Evolutionary conservation across 2,329 filamentous ascomycete species (phyloP).

Genomic region (Cladorrhinum sp.): DNA sequence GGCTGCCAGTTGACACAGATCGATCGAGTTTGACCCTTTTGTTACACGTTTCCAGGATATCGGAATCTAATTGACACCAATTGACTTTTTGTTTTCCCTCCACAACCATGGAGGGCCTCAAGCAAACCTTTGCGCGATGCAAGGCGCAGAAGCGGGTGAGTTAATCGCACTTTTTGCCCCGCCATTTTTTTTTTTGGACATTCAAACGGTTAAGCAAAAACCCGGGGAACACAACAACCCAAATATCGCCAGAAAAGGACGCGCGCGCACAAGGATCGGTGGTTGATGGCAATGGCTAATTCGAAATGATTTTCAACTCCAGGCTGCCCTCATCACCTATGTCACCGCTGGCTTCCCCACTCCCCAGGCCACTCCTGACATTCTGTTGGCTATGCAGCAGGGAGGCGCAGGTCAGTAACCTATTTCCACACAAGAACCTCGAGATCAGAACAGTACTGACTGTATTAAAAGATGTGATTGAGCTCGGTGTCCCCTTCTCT

Average conservation of each 20-base stretch:
- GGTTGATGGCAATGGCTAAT: constrained; percentile 7
- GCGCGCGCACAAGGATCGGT: background rate
- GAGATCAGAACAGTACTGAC: background rate
- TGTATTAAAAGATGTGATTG: constrained; percentile 72
- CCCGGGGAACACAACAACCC: background rate
- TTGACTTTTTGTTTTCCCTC: constrained; percentile 10
- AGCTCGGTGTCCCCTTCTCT: constrained; percentile 94
- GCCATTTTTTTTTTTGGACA: constrained; percentile 19
- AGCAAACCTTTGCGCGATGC: constrained; percentile 58
- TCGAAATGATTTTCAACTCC: constrained; percentile 17
- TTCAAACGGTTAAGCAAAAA: background rate
- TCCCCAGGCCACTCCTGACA: constrained; percentile 74
- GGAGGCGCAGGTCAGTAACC: constrained; percentile 73
- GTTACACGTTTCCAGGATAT: background rate
- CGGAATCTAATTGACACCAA: constrained; percentile 11
- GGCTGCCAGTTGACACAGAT: background rate
- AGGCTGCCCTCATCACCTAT: constrained; percentile 90
- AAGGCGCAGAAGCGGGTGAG: constrained; percentile 58
- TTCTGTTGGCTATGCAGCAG: constrained; percentile 85
- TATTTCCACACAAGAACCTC: background rate
- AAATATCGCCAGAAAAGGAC: background rate
- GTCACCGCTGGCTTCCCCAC: constrained; percentile 91
- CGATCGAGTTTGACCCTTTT: background rate
- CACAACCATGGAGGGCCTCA: constrained; percentile 54
- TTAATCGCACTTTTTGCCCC: constrained; percentile 30